Conservation (phyloP, 805 yeast genomes). For the Candida methanosorbosa region DNA sequence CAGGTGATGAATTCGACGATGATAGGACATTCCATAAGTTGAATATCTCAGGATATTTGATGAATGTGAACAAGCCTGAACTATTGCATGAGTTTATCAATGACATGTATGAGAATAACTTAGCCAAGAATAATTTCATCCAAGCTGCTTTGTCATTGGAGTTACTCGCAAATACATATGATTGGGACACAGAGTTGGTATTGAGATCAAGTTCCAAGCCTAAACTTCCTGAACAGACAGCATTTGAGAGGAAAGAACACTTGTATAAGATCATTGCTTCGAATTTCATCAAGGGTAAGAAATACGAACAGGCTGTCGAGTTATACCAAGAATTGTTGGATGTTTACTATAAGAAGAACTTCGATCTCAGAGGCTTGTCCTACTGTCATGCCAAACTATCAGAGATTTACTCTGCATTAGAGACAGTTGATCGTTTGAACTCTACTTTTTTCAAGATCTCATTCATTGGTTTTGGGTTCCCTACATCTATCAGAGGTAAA, state of each 20-base stretch:
- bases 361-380: slow-evolving; percentile 69
- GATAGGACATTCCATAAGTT: slow-evolving; percentile 76
- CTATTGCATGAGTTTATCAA: slow-evolving; percentile 71
- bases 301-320: slow-evolving; percentile 73
- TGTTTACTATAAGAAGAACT: slow-evolving; percentile 64
- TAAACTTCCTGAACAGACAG: slow-evolving; percentile 68
- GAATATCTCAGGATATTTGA: slow-evolving; percentile 66
- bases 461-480: slow-evolving; percentile 81
- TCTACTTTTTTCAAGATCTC: slow-evolving; percentile 76
- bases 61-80: slow-evolving; percentile 73
- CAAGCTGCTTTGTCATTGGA: slow-evolving; percentile 83
- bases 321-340: slow-evolving; percentile 69
- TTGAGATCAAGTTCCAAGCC: slow-evolving; percentile 57
- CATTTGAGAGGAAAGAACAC: slow-evolving; percentile 73
- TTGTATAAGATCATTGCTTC: slow-evolving; percentile 62
- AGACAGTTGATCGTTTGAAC: slow-evolving; percentile 59
- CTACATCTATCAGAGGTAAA: slow-evolving; percentile 63
- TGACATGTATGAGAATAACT: slow-evolving; percentile 60
- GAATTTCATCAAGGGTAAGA: slow-evolving; percentile 61
- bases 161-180: slow-evolving; percentile 65
- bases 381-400: slow-evolving; percentile 62
- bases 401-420: slow-evolving; percentile 57
- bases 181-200: slow-evolving; percentile 56
- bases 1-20: slow-evolving; percentile 76
- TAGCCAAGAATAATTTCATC: slow-evolving; percentile 51